These are phyloP conservation scores for Pyrus pyrifolia DNA, from an alignment of 306 rosid species.

Conservation along the genomic window DNA sequence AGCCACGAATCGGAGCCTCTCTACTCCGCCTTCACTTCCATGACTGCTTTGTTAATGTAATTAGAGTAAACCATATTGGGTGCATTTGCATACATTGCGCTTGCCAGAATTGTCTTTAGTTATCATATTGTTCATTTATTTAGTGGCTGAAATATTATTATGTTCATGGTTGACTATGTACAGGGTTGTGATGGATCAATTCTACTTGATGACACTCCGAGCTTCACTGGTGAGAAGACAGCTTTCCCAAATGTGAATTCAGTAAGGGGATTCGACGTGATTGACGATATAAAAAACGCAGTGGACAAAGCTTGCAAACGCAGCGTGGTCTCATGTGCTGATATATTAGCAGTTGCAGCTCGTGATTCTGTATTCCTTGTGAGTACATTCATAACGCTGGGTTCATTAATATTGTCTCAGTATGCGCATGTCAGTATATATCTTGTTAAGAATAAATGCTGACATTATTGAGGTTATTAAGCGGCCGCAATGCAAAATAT, in stretches of 20 bases:
- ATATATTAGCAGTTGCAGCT: slow-evolving; percentile 31
- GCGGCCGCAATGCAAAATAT: too few species aligned
- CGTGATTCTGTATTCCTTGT: slow-evolving; percentile 18
- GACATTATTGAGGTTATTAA: too few species aligned
- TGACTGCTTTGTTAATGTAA: slow-evolving; percentile 32
- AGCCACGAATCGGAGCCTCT: slow-evolving; percentile 37
- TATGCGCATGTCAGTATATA: not conserved
- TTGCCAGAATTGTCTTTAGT: not conserved
- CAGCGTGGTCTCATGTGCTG: slow-evolving; percentile 26
- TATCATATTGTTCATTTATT: too few species aligned
- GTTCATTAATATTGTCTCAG: not conserved
- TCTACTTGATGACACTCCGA: slow-evolving; percentile 24
- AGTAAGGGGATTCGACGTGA: slow-evolving; percentile 24
- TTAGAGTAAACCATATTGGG: not conserved
- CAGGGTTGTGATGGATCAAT: slow-evolving; percentile 35
- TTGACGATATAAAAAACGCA: slow-evolving; percentile 13
- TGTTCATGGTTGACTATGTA: not conserved
- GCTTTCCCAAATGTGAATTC: slow-evolving; percentile 24
- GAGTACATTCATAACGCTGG: not conserved
- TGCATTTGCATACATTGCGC: not conserved
- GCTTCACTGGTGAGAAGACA: slow-evolving; percentile 28
- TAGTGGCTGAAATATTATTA: not conserved
- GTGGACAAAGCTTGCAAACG: slow-evolving; percentile 18
- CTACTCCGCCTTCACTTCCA: slow-evolving; percentile 29
- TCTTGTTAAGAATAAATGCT: not conserved